These are phyloP conservation scores for Diplodia scrobiculata DNA, from an alignment of 2,329 filamentous ascomycete species.

Conservation along the genomic window DNA sequence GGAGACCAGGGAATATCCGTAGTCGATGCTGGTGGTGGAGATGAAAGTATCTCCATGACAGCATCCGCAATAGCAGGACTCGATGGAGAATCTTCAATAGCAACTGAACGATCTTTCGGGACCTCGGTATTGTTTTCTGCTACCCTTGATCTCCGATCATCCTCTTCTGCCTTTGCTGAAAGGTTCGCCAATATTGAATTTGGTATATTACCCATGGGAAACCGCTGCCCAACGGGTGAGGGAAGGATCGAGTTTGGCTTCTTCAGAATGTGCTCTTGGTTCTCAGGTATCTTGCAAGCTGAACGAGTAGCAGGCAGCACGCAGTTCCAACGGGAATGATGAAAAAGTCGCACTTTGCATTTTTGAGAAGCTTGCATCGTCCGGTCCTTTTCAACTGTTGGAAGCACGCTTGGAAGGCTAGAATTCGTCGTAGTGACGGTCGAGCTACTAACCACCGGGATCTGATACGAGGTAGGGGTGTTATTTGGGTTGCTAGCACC, in stretches of 20 bases:
- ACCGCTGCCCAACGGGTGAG: not conserved
- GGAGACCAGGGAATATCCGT: not conserved
- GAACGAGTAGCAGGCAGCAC: conserved; percentile 6
- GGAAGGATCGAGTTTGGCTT: not conserved
- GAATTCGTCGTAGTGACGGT: conserved; percentile 1
- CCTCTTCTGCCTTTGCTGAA: not conserved
- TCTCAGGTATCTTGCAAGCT: not conserved
- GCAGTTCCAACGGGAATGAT: not conserved
- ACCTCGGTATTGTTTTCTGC: not conserved
- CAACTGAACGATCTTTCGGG: no score
- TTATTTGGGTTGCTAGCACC: not conserved
- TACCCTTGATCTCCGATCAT: not conserved
- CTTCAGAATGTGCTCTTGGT: conserved; percentile 12
- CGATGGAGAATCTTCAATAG: not conserved
- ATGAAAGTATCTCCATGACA: not conserved
- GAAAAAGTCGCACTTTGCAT: not conserved
- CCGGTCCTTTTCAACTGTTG: not conserved
- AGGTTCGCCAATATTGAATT: not conserved
- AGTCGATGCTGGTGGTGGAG: not conserved
- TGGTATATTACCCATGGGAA: conserved; percentile 15
- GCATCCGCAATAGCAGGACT: not conserved
- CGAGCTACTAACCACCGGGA: not conserved
- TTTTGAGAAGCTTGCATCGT: not conserved
- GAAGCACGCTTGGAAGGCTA: not conserved
- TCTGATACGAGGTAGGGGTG: conserved; percentile 12